Evolutionary conservation across 2,329 filamentous ascomycete genomes (phyloP).

Genomic region (Calonectria fujianensis): DNA sequence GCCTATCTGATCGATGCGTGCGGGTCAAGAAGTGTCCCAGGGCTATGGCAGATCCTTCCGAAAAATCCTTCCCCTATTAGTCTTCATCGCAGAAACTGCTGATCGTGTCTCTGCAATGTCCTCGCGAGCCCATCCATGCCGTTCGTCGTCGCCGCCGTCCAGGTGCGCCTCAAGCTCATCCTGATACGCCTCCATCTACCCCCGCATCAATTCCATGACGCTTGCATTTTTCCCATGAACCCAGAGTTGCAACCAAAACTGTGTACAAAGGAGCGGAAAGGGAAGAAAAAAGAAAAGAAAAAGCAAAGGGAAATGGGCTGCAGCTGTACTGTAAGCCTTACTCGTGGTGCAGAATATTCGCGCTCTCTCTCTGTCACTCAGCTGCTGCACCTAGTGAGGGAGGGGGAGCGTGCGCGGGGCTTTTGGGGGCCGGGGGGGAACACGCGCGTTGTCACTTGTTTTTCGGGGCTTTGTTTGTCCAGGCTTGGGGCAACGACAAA

Average conservation of each 20-base stretch:
- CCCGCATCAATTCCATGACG: constrained; percentile 1
- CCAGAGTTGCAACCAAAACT: neutral
- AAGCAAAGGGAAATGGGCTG: constrained; percentile 35
- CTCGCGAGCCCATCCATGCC: neutral
- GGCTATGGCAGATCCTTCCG: neutral
- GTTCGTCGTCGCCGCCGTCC: neutral
- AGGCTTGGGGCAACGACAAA: neutral
- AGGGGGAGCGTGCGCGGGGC: neutral
- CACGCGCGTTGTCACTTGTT: neutral
- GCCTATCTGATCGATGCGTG: neutral
- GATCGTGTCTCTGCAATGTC: neutral
- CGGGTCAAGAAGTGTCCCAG: neutral
- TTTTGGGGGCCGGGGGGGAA: neutral
- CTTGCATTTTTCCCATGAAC: neutral
- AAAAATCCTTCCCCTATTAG: neutral
- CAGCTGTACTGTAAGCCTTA: constrained; percentile 31
- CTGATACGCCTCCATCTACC: neutral
- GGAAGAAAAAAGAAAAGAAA: constrained; percentile 17
- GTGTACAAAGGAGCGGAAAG: constrained; percentile 1
- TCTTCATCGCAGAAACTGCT: neutral
- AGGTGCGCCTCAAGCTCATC: neutral
- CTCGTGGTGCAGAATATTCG: constrained; percentile 37
- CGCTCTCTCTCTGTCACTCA: neutral
- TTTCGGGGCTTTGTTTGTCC: neutral
- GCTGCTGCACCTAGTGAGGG: neutral